Percentiles rank a stretch among this genome's conserved stretches.
Conservation (phyloP, 768 basidiomycete species). For the Tephrocybe sp. region DNA sequence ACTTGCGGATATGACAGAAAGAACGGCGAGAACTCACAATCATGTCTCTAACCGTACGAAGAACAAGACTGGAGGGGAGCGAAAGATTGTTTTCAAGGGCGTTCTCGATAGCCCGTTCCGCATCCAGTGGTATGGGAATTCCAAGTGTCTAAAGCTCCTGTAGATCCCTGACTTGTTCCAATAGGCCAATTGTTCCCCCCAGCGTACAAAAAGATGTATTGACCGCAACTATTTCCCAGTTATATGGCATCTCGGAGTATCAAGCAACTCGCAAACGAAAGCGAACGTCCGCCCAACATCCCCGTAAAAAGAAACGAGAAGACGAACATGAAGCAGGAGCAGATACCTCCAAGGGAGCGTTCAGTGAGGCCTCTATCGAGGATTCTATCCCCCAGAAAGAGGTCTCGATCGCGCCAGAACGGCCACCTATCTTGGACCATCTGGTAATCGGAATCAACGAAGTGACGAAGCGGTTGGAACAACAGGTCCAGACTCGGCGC, state of each 20-base stretch:
- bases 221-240: conserved; percentile 45
- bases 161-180: conserved; percentile 9
- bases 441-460: conserved; percentile 74
- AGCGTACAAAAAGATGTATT: conserved; percentile 65
- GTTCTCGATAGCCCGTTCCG: conserved; percentile 74
- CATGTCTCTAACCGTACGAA: conserved; percentile 67
- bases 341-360: neutral
- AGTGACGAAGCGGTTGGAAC: conserved; percentile 74
- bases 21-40: conserved; percentile 50
- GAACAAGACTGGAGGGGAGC: conserved; percentile 44
- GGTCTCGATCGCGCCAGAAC: conserved; percentile 6
- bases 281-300: conserved; percentile 13
- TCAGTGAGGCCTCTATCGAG: neutral
- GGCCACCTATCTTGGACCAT: conserved; percentile 46
- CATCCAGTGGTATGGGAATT: conserved; percentile 56
- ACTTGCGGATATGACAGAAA: conserved; percentile 42
- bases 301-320: conserved; percentile 15
- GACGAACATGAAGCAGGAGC: neutral
- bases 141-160: conserved; percentile 7
- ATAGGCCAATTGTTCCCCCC: conserved; percentile 62
- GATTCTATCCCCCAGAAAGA: neutral
- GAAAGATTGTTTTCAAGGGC: conserved; percentile 66
- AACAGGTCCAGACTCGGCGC: conserved; percentile 39
- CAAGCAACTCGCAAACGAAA: conserved; percentile 44
- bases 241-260: conserved; percentile 52